Evolutionary conservation across 805 yeast genomes (phyloP).

Genomic region (Metschnikowia lachancei): DNA sequence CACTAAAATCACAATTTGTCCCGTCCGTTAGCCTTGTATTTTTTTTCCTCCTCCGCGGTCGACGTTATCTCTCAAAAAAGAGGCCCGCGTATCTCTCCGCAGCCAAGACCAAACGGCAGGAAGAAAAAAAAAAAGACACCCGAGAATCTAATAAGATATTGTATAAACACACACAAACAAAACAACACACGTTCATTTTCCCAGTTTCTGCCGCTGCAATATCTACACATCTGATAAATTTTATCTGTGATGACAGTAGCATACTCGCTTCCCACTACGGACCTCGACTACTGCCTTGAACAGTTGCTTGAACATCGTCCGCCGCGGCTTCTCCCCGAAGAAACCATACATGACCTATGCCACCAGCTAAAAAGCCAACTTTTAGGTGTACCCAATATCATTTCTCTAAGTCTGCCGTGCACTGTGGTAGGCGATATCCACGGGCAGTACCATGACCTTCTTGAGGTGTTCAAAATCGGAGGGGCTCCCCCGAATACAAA

Average conservation of each 20-base stretch:
- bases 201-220: not conserved
- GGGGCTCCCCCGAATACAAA: conserved; percentile 93
- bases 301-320: conserved; percentile 41
- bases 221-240: no score
- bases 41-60: no score
- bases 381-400: conserved; percentile 79
- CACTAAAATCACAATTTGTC: no score
- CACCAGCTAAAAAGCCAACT: conserved; percentile 74
- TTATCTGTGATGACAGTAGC: conserved; percentile 14
- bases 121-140: no score
- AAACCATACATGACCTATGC: conserved; percentile 38
- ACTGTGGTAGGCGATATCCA: conserved; percentile 97
- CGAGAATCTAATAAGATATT: no score
- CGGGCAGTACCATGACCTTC: conserved; percentile 91
- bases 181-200: not conserved
- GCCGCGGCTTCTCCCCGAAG: conserved; percentile 42
- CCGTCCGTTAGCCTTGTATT: no score
- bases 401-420: conserved; percentile 79
- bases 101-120: no score
- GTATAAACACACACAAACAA: no score
- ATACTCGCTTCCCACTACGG: conserved; percentile 32
- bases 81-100: no score
- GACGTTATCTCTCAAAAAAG: no score
- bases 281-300: conserved; percentile 43
- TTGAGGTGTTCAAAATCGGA: conserved; percentile 91